Percentiles rank a stretch among this genome's conserved stretches.
These are phyloP conservation scores for Thelephora ganbajun DNA, from an alignment of 768 basidiomycete species.

Conservation along the genomic window DNA sequence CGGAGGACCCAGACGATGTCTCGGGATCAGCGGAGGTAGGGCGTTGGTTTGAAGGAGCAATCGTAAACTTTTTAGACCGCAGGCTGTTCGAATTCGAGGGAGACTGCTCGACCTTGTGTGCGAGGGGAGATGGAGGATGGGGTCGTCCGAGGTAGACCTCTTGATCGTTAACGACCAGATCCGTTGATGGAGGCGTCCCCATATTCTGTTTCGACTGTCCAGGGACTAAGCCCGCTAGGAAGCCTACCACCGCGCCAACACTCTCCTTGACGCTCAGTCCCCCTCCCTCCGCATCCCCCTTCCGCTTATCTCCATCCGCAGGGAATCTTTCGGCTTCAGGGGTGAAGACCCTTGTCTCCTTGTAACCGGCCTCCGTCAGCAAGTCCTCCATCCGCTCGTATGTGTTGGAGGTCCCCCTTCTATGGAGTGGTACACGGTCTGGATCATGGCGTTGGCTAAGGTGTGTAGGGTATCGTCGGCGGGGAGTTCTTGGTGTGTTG, in stretches of 20 bases:
- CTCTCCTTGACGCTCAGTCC: slow-evolving; percentile 28
- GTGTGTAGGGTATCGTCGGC: slow-evolving; percentile 33
- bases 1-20: neutral
- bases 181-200: neutral
- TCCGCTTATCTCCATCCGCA: slow-evolving; percentile 20
- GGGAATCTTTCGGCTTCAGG: slow-evolving; percentile 47
- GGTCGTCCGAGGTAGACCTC: neutral
- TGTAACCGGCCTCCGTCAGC: slow-evolving; percentile 79
- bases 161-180: neutral
- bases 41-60: slow-evolving; percentile 2
- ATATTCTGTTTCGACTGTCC: slow-evolving; percentile 8
- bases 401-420: slow-evolving; percentile 64
- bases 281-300: slow-evolving; percentile 12
- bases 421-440: slow-evolving; percentile 54
- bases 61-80: neutral
- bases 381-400: slow-evolving; percentile 82
- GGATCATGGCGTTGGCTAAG: slow-evolving; percentile 25
- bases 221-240: slow-evolving; percentile 49
- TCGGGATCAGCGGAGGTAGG: neutral
- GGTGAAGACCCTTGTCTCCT: slow-evolving; percentile 82
- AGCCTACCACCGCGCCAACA: slow-evolving; percentile 45
- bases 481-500: neutral
- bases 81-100: neutral
- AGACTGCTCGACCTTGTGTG: slow-evolving; percentile 1
- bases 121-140: slow-evolving; percentile 4